Evolutionary conservation across 108 stramenopile species (phyloP), one percentile per base, ranked within the genome.

Genomic region (Pseudonitzschia pungens): DNA sequence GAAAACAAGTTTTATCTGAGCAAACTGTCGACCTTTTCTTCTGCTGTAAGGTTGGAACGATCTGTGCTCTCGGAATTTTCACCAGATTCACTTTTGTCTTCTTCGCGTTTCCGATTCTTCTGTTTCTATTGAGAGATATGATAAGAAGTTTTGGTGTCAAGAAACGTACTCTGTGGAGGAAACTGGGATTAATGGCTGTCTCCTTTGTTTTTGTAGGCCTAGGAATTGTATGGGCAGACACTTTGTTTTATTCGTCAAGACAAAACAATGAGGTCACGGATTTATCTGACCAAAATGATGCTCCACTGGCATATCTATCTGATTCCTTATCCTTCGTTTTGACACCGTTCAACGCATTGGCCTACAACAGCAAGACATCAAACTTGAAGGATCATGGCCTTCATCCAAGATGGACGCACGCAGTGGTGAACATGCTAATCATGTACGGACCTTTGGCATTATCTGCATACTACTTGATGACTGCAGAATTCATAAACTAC

Each of bases 371-470:
- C 2, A 85, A 87, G 59, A 44, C 70, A 40, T 59, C 69, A 40
- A 92, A 92, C 55, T 76, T 92, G 65, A 73, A 79, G 1, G 74
- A 90, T 42, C 92, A 92, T 79, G 92, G 92, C 7, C 69, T 92
- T 42, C 92, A 92, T 80, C 87, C 89, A 32, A 68, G 89, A 55
- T 81, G 85, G 64, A 90, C 87, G 4, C 92, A 92, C 77, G 79
- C 58, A 27, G 41, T 81, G 27, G 88, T 92, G n/a, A 92, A 92
- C 66, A 84, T 92, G 86, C 76, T 87, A n/a, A 82, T 90, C 65
- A 71, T 92, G 53, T 92, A 81, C 71, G 89, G 89, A 63, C 89
- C 92, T 51, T 50, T 88, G 53, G 64, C 89, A 22, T 16, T 89
- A 22, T 18, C 83, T 36, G 72, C 65, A 2, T 90, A 83, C 43